phyloP scores from a whole-genome alignment of 148 eudicot genomes.

The Nepenthes gracilis region DNA sequence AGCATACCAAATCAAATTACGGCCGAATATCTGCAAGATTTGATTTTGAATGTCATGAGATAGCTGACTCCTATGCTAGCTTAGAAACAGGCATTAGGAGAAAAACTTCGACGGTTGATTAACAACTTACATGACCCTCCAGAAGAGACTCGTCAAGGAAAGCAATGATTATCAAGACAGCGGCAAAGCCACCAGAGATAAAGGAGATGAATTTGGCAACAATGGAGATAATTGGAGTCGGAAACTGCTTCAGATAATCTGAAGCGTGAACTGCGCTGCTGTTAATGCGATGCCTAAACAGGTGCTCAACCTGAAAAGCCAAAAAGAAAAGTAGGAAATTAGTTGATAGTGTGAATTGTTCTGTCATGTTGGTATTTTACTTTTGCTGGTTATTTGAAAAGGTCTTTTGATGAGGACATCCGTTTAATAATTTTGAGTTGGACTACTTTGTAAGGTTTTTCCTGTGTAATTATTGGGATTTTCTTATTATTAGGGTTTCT shows the following conservation, averaged over 20 bases:
- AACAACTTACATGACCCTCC: conserved; percentile 84
- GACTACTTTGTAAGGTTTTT: too few species aligned
- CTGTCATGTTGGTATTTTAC: too few species aligned
- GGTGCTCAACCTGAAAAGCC: conserved; percentile 71
- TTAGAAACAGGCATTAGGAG: not conserved
- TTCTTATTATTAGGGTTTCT: too few species aligned
- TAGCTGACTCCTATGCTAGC: not conserved
- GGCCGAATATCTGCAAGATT: conserved; percentile 75
- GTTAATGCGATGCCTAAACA: conserved; percentile 82
- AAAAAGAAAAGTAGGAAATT: not conserved
- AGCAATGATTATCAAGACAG: conserved; percentile 82
- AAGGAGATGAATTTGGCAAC: conserved; percentile 88
- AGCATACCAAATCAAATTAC: conserved; percentile 94
- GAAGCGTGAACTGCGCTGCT: conserved; percentile 72
- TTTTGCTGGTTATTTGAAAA: too few species aligned
- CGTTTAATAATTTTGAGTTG: too few species aligned
- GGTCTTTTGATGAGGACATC: too few species aligned
- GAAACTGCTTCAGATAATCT: conserved; percentile 87
- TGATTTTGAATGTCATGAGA: conserved; percentile 3
- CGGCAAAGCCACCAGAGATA: conserved; percentile 91
- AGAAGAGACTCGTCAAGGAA: conserved; percentile 89
- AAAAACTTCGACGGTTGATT: conserved; percentile 1
- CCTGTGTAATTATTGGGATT: too few species aligned
- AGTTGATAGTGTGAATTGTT: not conserved
- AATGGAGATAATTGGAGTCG: conserved; percentile 71